Conservation (phyloP, 129 eudicot genomes). For the Tagetes erecta region DNA sequence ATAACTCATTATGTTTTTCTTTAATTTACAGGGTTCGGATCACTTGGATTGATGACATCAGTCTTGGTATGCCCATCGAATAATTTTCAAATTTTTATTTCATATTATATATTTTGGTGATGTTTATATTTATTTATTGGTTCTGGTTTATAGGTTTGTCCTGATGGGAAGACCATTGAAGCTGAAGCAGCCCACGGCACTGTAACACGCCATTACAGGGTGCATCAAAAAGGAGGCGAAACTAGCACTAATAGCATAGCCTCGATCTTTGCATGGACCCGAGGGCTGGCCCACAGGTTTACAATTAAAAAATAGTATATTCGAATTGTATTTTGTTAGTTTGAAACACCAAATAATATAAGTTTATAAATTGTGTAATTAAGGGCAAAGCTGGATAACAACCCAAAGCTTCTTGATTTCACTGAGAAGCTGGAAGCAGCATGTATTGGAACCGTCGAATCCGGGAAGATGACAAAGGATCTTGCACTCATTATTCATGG, state of each 20-base stretch:
- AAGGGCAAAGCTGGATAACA: constrained; percentile 85
- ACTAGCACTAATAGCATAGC: constrained; percentile 93
- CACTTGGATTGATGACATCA: constrained; percentile 18
- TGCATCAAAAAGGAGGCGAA: constrained; percentile 89
- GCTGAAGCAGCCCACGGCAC: constrained; percentile 97
- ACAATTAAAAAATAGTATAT: not conserved
- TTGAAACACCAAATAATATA: not conserved
- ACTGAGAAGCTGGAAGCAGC: constrained; percentile 83
- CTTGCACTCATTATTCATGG: constrained; percentile 86
- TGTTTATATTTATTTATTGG: not conserved
- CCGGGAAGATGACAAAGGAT: constrained; percentile 94
- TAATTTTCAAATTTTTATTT: not conserved
- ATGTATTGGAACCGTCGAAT: constrained; percentile 66
- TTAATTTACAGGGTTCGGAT: constrained; percentile 5
- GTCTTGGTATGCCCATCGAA: not conserved
- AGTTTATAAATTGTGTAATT: constrained; percentile 1
- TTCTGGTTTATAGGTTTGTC: constrained; percentile 57
- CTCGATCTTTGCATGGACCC: constrained; percentile 89
- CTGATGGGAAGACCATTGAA: constrained; percentile 94
- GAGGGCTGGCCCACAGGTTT: constrained; percentile 90
- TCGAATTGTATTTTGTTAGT: not conserved
- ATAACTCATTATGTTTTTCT: not conserved
- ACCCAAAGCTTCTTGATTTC: constrained; percentile 65
- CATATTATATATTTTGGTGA: not conserved
- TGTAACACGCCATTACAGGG: constrained; percentile 83